Evolutionary conservation across 1,139 yeast genomes (phyloP), one percentile per base, ranked within the genome.

Genomic region (Hyphopichia khmerensis): DNA sequence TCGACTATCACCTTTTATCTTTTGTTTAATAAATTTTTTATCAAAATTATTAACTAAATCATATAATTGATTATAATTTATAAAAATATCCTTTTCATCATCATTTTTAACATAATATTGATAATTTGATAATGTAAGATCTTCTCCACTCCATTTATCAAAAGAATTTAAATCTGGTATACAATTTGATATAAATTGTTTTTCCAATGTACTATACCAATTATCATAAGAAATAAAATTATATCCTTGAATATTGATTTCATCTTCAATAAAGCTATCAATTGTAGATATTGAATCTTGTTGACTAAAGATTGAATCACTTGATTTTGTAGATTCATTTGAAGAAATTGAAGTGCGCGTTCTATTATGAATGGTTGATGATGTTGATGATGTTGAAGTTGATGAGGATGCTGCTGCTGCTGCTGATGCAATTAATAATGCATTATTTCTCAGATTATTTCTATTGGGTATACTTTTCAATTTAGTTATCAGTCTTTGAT

Each of bases 161-260:
- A 46, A 71, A 13, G 75, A 65, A 47, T 70, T 69, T 42, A 72
- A 59, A 38, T 55, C 60, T 3, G 76, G 75, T 19, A 71, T 54
- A 50, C 77, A 70, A 44, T 65, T 64, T 41, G 67, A 62, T 17
- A 72, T 68, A 50, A 64, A 69, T 46, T 62, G 67, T 43, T 65
- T 65, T 43, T 72, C 77, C 32, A 61, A 47, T 3, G 62, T 47
- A 32, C 62, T 53, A 47, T 60, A 64, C 36, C 41, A 47, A 39
- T 51, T 52, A n/a, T 66, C 70, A 36, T 50, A 50, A 14, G 64
- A 58, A 18, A 49, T 48, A 19, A 67, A 53, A 34, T 55, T 52
- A 36, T 42, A 49, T 11, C 57, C 56, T 36, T 53, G 47, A 18
- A 64, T 47, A 21, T 21, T 21, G 8, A 21, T 8, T n/a, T n/a